Evolutionary conservation across 805 yeast genomes (phyloP).

Genomic region (Lipomyces oligophaga): DNA sequence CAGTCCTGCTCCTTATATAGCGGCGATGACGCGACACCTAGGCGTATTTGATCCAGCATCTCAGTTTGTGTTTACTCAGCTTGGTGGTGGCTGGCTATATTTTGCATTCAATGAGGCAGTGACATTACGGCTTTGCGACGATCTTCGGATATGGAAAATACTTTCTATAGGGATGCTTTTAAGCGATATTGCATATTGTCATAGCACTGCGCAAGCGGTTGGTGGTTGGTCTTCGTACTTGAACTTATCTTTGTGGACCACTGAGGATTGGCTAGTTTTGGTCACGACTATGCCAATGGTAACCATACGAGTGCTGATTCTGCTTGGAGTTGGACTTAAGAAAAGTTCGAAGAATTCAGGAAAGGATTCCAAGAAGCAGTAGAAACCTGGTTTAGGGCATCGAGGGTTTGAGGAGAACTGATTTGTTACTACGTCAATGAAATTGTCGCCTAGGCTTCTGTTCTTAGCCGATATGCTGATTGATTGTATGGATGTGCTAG

Average conservation of each 20-base stretch:
- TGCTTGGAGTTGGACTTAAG: neutral
- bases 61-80: neutral
- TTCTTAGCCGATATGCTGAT: no score
- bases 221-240: neutral
- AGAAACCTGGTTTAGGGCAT: no score
- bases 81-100: constrained; percentile 4
- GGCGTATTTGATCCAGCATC: neutral
- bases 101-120: constrained; percentile 2
- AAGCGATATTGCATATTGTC: neutral
- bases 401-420: no score
- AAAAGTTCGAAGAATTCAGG: no score
- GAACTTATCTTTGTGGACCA: neutral
- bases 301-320: neutral
- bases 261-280: neutral
- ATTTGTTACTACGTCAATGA: no score
- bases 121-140: constrained; percentile 1
- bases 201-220: neutral
- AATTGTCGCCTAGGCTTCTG: no score
- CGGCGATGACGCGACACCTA: neutral
- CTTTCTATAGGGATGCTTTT: neutral
- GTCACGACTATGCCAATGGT: constrained; percentile 1
- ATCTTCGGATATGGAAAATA: neutral
- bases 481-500: no score
- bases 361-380: no score
- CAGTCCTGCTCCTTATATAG: neutral